Evolutionary conservation across 352 stramenopile genomes (phyloP).

Genomic region (Pythium rhizo-oryzae): DNA sequence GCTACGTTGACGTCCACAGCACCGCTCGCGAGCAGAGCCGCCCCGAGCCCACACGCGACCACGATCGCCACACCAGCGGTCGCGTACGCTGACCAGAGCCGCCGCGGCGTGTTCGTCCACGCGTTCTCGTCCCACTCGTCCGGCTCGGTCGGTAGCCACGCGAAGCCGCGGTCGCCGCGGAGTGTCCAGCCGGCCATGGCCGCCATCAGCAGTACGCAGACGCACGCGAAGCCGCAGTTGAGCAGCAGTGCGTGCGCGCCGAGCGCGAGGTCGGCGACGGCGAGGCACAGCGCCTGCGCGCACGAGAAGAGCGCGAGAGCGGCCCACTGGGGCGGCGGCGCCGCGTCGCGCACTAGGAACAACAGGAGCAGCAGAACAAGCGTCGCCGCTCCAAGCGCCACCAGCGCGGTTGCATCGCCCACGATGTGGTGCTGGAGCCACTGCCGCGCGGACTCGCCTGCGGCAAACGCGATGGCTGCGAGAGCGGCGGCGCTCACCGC

Average conservation of each 20-base stretch:
- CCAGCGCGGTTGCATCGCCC: neutral
- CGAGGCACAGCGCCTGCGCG: slow-evolving; percentile 19
- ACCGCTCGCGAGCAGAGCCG: slow-evolving; percentile 1
- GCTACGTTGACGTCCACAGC: neutral
- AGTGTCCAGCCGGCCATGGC: slow-evolving; percentile 17
- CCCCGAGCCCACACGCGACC: slow-evolving; percentile 10
- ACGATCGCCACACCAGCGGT: slow-evolving; percentile 13
- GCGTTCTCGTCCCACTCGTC: neutral
- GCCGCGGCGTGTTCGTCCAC: neutral
- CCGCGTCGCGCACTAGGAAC: slow-evolving; percentile 18
- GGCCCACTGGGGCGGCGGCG: slow-evolving; percentile 29
- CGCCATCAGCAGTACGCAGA: slow-evolving; percentile 27
- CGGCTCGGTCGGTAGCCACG: neutral
- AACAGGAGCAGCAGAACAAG: slow-evolving; percentile 17
- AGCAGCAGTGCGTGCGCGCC: slow-evolving; percentile 24
- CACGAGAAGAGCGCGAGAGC: slow-evolving; percentile 28
- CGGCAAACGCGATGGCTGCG: slow-evolving; percentile 17
- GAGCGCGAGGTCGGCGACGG: slow-evolving; percentile 20
- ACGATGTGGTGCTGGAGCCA: slow-evolving; percentile 3
- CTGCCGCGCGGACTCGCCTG: neutral
- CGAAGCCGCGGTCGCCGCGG: neutral
- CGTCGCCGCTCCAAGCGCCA: slow-evolving; percentile 1
- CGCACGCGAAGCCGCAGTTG: slow-evolving; percentile 31
- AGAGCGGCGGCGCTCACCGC: slow-evolving; percentile 4
- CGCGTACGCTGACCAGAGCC: slow-evolving; percentile 6